phyloP scores from a whole-genome alignment of 192 early-diverging fungal genomes.

The Coemansia sp. region DNA sequence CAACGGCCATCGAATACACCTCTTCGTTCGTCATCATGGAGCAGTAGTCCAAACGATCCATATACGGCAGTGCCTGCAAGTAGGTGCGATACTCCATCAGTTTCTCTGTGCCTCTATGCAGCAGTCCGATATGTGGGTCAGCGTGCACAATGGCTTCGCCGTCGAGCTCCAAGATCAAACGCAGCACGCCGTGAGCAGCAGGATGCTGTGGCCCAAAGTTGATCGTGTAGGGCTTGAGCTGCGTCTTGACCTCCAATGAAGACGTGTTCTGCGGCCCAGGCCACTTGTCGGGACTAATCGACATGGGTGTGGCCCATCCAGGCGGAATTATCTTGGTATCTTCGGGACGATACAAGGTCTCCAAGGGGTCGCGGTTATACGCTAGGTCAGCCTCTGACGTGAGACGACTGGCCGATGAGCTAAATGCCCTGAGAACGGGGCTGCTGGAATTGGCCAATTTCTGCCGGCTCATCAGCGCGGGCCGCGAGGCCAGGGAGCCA shows the following conservation, averaged over 20 bases:
- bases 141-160: conserved; percentile 90
- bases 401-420: not conserved
- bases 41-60: conserved; percentile 96
- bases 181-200: conserved; percentile 94
- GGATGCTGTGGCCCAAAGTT: conserved; percentile 99
- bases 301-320: conserved; percentile 43
- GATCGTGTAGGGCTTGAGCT: conserved; percentile 84
- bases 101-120: conserved; percentile 98
- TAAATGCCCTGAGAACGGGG: not conserved
- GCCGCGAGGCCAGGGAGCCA: conserved; percentile 10
- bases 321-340: conserved; percentile 35
- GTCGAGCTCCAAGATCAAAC: conserved; percentile 89
- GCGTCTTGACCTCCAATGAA: conserved; percentile 25
- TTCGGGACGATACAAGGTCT: conserved; percentile 30
- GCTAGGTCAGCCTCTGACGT: not conserved
- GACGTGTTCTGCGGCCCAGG: conserved; percentile 38
- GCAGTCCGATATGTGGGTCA: conserved; percentile 95
- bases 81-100: conserved; percentile 99
- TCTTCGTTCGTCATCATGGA: conserved; percentile 99
- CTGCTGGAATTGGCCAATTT: not conserved
- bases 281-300: conserved; percentile 43
- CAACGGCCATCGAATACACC: conserved; percentile 94
- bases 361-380: conserved; percentile 7
- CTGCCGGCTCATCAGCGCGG: conserved; percentile 11
- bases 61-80: conserved; percentile 95